Evolutionary conservation across 116 monocot genomes (phyloP), one percentile per base, ranked within the genome.

Genomic region (Iris pallida): DNA sequence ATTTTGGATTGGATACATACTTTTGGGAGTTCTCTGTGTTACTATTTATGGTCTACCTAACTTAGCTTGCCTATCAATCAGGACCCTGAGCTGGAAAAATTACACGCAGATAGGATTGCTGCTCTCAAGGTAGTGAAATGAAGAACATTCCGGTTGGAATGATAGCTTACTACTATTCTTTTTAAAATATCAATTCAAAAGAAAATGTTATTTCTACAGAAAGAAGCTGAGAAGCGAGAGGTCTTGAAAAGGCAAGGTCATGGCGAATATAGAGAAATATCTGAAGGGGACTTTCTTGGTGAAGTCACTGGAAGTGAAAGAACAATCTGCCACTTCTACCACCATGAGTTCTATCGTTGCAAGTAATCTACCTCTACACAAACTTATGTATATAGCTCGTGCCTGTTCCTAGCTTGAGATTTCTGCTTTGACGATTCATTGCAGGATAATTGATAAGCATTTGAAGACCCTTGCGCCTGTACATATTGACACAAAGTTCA

Each of bases 361-460:
- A 94, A 85, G 94, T 94, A 83, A 87, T 12, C 6, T 16, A 48
- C 47, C 46, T 16, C 12, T 18, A 30, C 1, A 20, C 8, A 42
- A 55, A 63, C 42, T 43, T 16, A 20, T 13, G 13, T 51, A 51
- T 7, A 4, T 9, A 9, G 11, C 13, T 51, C 49, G 11, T 16
- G 17, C 16, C 16, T 56, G 5, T 9, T 45, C 45, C 16, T 44
- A 6, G 6, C 55, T 68, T 9, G 13, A 7, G 44, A 46, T 43
- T 63, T 63, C 12, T 40, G 10, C 46, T 59, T 66, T 8, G 8
- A 46, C 8, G 47, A 70, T 66, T 49, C 18, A 5, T 65, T 81
- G 17, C 52, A 94, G 94, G 81, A 94, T 94, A 74, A 83, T 94
- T 80, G 94, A 94, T 63, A 94, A 94, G 79, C 94, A 94, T 78